Evolutionary conservation across 1,139 yeast genomes (phyloP).

Genomic region (Pneumocystis murina): DNA sequence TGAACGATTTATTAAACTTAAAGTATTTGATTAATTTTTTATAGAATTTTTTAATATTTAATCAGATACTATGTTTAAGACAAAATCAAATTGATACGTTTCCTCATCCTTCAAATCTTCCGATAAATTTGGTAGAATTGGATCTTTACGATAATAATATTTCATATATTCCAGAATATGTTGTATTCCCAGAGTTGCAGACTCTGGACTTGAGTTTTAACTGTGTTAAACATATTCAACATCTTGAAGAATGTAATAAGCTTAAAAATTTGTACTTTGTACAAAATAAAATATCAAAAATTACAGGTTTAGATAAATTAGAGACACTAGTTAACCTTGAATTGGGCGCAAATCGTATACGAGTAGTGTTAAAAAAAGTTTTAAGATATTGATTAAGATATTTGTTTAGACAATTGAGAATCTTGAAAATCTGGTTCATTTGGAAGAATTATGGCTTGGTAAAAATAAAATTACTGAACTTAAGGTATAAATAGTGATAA

Average conservation of each 20-base stretch:
- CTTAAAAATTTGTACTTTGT: slow-evolving; percentile 66
- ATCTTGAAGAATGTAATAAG: slow-evolving; percentile 47
- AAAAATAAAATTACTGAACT: slow-evolving; percentile 61
- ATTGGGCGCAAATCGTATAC: slow-evolving; percentile 78
- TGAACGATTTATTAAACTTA: background rate
- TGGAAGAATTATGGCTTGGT: slow-evolving; percentile 84
- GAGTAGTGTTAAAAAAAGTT: slow-evolving; percentile 16
- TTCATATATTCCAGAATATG: slow-evolving; percentile 49
- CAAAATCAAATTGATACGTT: slow-evolving; percentile 69
- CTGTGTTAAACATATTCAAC: slow-evolving; percentile 74
- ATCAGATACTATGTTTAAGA: slow-evolving; percentile 49
- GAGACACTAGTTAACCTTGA: slow-evolving; percentile 57
- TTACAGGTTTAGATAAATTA: slow-evolving; percentile 50
- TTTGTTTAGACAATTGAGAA: slow-evolving; percentile 34
- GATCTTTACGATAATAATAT: slow-evolving; percentile 89
- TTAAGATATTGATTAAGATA: background rate
- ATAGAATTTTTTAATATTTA: background rate
- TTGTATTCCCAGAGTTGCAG: slow-evolving; percentile 27
- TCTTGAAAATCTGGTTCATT: slow-evolving; percentile 36
- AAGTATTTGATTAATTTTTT: background rate
- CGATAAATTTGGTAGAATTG: slow-evolving; percentile 44
- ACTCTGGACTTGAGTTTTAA: slow-evolving; percentile 78
- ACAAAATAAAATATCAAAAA: slow-evolving; percentile 68
- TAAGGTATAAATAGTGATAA: slow-evolving; percentile 20
- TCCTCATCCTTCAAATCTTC: slow-evolving; percentile 39